Conservation (phyloP, 768 basidiomycete genomes). For the Rhizopogon sp. region DNA sequence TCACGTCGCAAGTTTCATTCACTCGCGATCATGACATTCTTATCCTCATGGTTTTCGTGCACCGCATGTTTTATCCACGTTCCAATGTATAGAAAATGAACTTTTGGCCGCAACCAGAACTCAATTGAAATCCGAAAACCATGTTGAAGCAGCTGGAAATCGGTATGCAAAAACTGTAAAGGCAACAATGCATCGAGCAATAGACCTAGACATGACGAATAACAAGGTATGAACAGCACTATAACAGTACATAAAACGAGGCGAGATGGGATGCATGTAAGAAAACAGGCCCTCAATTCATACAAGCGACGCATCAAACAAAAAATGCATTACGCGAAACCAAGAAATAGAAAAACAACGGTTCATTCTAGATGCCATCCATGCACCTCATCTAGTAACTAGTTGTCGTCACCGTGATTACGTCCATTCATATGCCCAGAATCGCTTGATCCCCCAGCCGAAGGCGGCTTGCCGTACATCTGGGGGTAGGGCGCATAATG, state of each 20-base stretch:
- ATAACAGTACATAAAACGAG: constrained; percentile 22
- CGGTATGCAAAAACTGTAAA: constrained; percentile 1
- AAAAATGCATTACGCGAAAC: constrained; percentile 8
- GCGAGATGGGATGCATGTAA: constrained; percentile 10
- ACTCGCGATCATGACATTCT: neutral
- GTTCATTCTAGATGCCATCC: constrained; percentile 12
- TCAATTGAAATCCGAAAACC: neutral
- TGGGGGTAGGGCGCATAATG: constrained; percentile 36
- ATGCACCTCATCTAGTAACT: constrained; percentile 22
- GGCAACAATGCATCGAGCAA: constrained; percentile 19
- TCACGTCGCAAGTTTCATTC: neutral
- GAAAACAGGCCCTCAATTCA: constrained; percentile 14
- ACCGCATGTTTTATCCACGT: neutral
- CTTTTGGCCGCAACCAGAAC: neutral
- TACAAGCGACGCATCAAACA: constrained; percentile 22
- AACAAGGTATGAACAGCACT: constrained; percentile 24
- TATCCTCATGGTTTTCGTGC: neutral
- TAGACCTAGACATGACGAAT: constrained; percentile 11
- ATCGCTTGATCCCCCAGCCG: constrained; percentile 27
- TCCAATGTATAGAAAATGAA: neutral
- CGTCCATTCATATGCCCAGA: constrained; percentile 15
- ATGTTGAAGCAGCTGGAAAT: neutral
- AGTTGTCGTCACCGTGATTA: constrained; percentile 21
- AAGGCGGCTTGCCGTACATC: constrained; percentile 35
- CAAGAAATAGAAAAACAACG: constrained; percentile 6